phyloP scores from a whole-genome alignment of 805 yeast genomes.

The Saturnispora kantuleensis region DNA sequence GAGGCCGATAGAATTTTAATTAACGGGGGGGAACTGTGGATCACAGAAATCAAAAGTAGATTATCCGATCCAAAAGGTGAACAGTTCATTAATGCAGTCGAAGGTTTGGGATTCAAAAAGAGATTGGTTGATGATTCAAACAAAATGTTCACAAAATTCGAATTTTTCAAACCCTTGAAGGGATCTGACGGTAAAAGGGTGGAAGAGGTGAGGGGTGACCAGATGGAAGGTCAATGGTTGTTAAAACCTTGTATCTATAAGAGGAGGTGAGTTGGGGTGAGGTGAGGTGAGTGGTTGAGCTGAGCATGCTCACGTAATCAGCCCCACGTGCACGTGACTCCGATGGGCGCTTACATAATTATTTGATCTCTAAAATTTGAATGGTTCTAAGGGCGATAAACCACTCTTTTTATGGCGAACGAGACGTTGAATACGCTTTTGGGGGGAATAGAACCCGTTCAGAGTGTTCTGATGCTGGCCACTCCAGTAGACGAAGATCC shows the following conservation, averaged over 20 bases:
- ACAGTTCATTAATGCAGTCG: slow-evolving; percentile 74
- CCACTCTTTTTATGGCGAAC: background rate
- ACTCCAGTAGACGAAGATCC: slow-evolving; percentile 13
- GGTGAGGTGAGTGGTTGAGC: too few species aligned
- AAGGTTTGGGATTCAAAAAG: slow-evolving; percentile 76
- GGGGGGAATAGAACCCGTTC: background rate
- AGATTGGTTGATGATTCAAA: slow-evolving; percentile 77
- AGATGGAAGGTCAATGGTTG: slow-evolving; percentile 79
- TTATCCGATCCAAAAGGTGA: slow-evolving; percentile 66
- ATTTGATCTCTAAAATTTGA: too few species aligned
- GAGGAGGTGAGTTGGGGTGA: slow-evolving; percentile 46
- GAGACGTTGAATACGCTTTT: background rate
- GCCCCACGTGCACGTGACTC: too few species aligned
- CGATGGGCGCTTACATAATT: too few species aligned
- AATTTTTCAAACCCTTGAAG: slow-evolving; percentile 78
- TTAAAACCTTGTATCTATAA: slow-evolving; percentile 95
- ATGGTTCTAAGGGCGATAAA: too few species aligned
- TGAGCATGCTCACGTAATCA: too few species aligned
- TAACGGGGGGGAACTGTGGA: slow-evolving; percentile 94
- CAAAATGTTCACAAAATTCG: slow-evolving; percentile 92
- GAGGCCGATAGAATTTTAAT: slow-evolving; percentile 84
- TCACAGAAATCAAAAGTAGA: slow-evolving; percentile 92
- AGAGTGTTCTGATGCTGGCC: background rate
- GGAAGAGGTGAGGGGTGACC: slow-evolving; percentile 46
- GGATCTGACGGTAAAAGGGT: slow-evolving; percentile 48